These are phyloP conservation scores for Kwoniella dejecticola DNA, from an alignment of 768 basidiomycete species.

Conservation along the genomic window DNA sequence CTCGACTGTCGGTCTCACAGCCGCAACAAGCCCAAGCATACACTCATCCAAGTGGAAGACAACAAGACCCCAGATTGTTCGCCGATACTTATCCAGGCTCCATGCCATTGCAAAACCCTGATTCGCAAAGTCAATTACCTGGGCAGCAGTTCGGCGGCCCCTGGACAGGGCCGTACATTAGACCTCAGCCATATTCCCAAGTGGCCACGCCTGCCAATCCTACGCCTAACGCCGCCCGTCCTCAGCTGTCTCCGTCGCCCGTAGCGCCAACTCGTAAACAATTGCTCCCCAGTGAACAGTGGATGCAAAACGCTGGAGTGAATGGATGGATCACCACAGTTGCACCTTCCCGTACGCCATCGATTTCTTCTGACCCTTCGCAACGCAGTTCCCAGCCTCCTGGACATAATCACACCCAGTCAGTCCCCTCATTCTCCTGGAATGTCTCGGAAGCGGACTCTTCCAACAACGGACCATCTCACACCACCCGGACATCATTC, in stretches of 20 bases:
- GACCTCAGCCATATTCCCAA: too few species aligned
- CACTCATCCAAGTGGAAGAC: neutral
- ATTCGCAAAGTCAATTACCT: too few species aligned
- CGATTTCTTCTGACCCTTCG: neutral
- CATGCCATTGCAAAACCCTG: neutral
- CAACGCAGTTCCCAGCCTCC: neutral
- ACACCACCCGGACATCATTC: neutral
- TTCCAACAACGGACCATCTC: neutral
- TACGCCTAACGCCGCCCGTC: neutral
- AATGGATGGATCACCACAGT: conserved; percentile 10
- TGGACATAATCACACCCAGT: neutral
- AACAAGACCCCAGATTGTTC: neutral
- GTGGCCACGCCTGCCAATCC: too few species aligned
- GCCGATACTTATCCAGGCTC: neutral
- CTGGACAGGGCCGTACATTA: neutral
- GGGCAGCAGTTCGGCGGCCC: too few species aligned
- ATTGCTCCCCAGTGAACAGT: neutral
- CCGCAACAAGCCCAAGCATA: neutral
- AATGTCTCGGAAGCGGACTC: conserved; percentile 9
- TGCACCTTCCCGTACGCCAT: neutral
- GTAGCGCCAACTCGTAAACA: neutral
- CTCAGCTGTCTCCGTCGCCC: neutral
- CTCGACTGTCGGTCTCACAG: neutral
- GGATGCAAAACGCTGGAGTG: conserved; percentile 2
- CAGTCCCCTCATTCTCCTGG: conserved; percentile 16